Evolutionary conservation across 768 basidiomycete genomes (phyloP).

Genomic region (Naganishia antarctica): DNA sequence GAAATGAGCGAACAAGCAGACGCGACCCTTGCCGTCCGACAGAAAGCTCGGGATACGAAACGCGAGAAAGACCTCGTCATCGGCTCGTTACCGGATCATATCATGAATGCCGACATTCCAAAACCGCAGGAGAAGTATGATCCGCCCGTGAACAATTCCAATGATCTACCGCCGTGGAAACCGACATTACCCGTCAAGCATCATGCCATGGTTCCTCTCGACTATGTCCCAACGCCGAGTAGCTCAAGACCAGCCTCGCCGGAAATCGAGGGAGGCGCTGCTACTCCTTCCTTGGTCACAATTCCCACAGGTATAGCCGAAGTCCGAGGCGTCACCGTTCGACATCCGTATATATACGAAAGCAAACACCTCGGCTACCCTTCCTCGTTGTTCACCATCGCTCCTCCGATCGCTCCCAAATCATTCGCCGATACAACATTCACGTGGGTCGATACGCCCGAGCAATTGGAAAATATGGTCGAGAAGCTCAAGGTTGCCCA

Average conservation of each 20-base stretch:
- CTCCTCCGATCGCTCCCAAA: constrained; percentile 55
- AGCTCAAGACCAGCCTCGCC: constrained; percentile 24
- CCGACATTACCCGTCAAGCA: constrained; percentile 71
- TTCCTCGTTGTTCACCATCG: constrained; percentile 58
- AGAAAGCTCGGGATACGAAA: constrained; percentile 31
- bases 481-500: constrained; percentile 59
- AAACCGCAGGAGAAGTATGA: constrained; percentile 81
- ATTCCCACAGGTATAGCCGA: neutral
- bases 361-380: constrained; percentile 71
- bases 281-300: neutral
- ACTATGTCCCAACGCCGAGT: constrained; percentile 51
- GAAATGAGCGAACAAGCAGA: constrained; percentile 35
- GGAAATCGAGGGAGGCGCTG: constrained; percentile 2
- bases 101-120: constrained; percentile 61
- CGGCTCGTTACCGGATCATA: constrained; percentile 22
- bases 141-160: constrained; percentile 58
- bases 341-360: constrained; percentile 78
- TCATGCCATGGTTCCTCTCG: constrained; percentile 74
- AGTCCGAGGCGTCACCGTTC: constrained; percentile 23
- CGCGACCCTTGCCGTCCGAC: constrained; percentile 21
- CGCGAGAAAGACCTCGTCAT: constrained; percentile 31
- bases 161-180: constrained; percentile 58
- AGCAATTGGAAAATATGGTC: constrained; percentile 62
- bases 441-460: constrained; percentile 63
- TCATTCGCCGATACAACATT: constrained; percentile 66